These are phyloP conservation scores for Trichosanthes truncata DNA, from an alignment of 306 rosid genomes.

Conservation along the genomic window DNA sequence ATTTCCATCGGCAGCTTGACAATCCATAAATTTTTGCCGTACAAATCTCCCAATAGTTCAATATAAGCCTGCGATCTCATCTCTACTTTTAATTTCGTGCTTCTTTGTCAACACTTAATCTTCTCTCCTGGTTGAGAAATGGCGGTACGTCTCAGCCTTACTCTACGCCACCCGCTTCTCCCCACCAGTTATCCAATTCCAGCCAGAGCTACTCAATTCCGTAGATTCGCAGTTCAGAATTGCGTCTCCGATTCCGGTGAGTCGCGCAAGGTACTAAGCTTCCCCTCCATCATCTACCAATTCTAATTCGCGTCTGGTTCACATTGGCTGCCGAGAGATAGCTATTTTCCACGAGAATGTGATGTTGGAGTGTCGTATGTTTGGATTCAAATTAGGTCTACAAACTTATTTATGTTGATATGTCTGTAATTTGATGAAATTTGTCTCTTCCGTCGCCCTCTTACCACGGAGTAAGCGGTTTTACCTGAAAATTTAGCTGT, in stretches of 20 bases:
- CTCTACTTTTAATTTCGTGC: background rate
- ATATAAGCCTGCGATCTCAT: background rate
- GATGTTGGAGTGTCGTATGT: background rate
- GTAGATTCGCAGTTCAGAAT: conserved; percentile 34
- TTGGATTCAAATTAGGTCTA: background rate
- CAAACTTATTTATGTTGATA: background rate
- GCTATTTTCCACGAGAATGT: background rate
- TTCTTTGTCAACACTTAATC: background rate
- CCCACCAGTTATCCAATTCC: conserved; percentile 20
- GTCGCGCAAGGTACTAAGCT: conserved; percentile 43
- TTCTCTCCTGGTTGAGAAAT: conserved; percentile 11
- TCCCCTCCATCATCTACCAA: background rate
- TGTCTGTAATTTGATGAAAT: background rate
- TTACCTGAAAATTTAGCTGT: background rate
- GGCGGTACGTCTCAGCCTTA: conserved; percentile 44
- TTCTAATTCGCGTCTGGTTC: background rate
- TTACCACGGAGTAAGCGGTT: background rate
- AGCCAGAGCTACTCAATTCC: conserved; percentile 4
- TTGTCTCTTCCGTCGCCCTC: background rate
- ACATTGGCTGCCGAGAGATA: background rate
- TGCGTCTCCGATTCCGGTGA: conserved; percentile 16
- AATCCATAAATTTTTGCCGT: too few relatives aligned
- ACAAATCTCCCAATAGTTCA: too few relatives aligned
- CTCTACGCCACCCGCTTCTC: conserved; percentile 23
- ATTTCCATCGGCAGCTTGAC: too few relatives aligned